phyloP scores from a whole-genome alignment of 2,329 filamentous ascomycete genomes.

The Dothistroma pini region DNA sequence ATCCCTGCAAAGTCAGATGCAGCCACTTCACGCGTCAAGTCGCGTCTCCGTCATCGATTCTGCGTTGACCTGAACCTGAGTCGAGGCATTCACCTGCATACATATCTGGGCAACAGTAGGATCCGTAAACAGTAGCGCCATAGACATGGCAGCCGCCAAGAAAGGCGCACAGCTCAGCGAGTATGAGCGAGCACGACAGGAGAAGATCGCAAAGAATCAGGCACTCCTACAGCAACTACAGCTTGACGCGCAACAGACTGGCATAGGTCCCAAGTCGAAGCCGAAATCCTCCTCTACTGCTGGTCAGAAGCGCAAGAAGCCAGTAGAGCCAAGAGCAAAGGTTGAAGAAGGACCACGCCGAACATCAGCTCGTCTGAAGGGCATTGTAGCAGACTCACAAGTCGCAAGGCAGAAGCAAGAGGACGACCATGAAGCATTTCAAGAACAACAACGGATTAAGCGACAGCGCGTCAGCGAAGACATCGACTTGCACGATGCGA shows the following conservation, averaged over 20 bases:
- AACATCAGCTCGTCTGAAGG: constrained; percentile 59
- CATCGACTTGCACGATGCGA: constrained; percentile 70
- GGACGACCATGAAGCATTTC: constrained; percentile 56
- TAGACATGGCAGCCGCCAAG: constrained; percentile 22
- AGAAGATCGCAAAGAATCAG: constrained; percentile 84
- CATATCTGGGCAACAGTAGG: neutral
- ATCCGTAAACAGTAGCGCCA: neutral
- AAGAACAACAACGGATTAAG: constrained; percentile 58
- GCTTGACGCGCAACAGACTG: constrained; percentile 62
- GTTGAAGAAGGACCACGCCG: constrained; percentile 54
- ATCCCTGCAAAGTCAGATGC: neutral
- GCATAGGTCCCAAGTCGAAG: constrained; percentile 59
- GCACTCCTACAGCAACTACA: constrained; percentile 76
- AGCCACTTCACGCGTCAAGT: constrained; percentile 5
- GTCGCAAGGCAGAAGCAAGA: constrained; percentile 66
- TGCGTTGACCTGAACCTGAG: neutral
- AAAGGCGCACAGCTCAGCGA: constrained; percentile 60
- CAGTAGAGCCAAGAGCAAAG: constrained; percentile 52
- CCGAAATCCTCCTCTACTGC: constrained; percentile 44
- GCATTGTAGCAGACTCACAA: constrained; percentile 64
- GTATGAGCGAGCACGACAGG: constrained; percentile 78
- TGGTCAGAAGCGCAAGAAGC: constrained; percentile 40
- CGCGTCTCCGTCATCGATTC: constrained; percentile 19
- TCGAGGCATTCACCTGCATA: neutral
- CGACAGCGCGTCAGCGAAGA: constrained; percentile 62